A percentile compares a stretch with the other conserved stretches of the same genome.
phyloP scores from a whole-genome alignment of 306 rosid species.

The Trifolium subterraneum region DNA sequence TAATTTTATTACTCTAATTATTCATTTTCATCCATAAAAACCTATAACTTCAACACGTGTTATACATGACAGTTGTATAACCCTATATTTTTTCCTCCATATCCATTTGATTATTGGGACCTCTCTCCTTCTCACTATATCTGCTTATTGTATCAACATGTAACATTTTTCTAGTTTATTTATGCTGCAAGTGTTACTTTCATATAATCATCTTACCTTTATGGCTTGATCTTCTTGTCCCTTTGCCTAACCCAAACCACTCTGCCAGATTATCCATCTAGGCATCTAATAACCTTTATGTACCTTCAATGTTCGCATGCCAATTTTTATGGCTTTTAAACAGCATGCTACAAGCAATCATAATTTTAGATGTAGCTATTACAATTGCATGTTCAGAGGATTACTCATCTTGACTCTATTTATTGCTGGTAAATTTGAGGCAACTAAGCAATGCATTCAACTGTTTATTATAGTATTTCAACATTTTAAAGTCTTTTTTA shows the following conservation, averaged over 20 bases:
- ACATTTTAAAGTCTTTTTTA: neutral
- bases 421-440: neutral
- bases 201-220: too few species aligned
- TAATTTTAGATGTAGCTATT: neutral
- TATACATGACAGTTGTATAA: constrained; percentile 7
- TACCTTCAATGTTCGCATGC: neutral
- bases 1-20: neutral
- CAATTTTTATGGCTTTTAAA: neutral
- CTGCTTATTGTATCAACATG: neutral
- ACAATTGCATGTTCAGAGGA: neutral
- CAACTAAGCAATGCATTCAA: neutral
- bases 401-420: neutral
- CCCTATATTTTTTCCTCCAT: neutral
- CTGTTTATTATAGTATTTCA: neutral
- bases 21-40: neutral
- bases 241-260: constrained; percentile 10
- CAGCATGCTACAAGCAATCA: neutral
- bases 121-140: neutral
- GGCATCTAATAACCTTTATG: neutral
- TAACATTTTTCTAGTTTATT: constrained; percentile 20
- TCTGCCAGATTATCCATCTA: constrained; percentile 7
- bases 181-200: constrained; percentile 1
- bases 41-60: neutral
- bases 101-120: constrained; percentile 6
- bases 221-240: too few species aligned